These are phyloP conservation scores for Pueraria montana DNA, from an alignment of 306 rosid genomes.

Conservation along the genomic window DNA sequence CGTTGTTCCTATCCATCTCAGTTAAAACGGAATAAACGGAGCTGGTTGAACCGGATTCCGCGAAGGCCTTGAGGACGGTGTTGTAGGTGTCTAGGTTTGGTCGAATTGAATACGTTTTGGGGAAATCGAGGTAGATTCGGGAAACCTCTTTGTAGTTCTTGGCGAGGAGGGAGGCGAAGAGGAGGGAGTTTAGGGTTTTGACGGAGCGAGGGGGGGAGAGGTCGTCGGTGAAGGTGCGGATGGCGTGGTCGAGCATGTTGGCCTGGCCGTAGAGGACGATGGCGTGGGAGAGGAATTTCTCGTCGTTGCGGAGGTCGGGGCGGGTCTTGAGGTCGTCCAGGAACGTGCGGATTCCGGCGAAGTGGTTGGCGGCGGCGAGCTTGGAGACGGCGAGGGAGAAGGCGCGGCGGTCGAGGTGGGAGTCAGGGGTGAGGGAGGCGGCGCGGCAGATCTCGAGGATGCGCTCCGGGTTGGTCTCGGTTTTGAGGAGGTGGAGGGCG, in stretches of 20 bases:
- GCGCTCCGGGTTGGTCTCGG: slow-evolving; percentile 75
- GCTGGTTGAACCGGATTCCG: slow-evolving; percentile 69
- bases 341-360: slow-evolving; percentile 65
- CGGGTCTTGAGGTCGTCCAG: slow-evolving; percentile 69
- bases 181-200: slow-evolving; percentile 70
- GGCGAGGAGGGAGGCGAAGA: slow-evolving; percentile 67
- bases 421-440: slow-evolving; percentile 75
- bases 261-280: slow-evolving; percentile 87
- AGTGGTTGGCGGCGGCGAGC: slow-evolving; percentile 68
- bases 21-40: slow-evolving; percentile 70
- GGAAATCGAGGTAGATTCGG: slow-evolving; percentile 71
- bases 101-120: slow-evolving; percentile 61
- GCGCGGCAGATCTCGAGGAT: slow-evolving; percentile 82
- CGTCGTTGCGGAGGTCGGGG: slow-evolving; percentile 70
- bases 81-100: slow-evolving; percentile 77
- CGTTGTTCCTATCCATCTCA: slow-evolving; percentile 75
- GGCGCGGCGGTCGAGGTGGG: slow-evolving; percentile 73
- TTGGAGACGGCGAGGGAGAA: slow-evolving; percentile 71
- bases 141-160: slow-evolving; percentile 69
- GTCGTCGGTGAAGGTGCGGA: slow-evolving; percentile 60
- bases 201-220: slow-evolving; percentile 60
- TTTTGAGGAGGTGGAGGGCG: slow-evolving; percentile 69
- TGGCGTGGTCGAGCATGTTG: slow-evolving; percentile 70
- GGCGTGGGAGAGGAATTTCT: slow-evolving; percentile 67
- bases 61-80: slow-evolving; percentile 65